phyloP scores from a whole-genome alignment of 2,329 filamentous ascomycete species.

The Dothistroma pini region DNA sequence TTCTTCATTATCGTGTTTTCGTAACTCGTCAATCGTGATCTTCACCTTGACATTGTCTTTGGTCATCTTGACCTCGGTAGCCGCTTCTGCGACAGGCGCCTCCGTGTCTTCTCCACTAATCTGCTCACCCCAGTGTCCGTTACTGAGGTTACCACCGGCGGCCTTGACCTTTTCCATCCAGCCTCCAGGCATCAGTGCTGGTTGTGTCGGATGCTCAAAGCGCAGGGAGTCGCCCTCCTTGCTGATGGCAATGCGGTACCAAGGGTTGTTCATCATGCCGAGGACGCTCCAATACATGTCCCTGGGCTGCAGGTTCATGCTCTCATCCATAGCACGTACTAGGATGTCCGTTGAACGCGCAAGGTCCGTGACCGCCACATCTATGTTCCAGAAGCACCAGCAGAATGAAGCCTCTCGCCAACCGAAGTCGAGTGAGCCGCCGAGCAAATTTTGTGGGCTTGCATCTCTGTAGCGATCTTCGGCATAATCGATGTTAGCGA shows the following conservation, averaged over 20 bases:
- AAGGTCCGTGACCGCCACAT: constrained; percentile 62
- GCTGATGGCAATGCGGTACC: constrained; percentile 78
- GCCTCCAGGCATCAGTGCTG: constrained; percentile 70
- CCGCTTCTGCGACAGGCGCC: constrained; percentile 46
- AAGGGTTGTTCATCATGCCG: constrained; percentile 98
- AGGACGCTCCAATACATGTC: constrained; percentile 97
- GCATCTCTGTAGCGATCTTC: constrained; percentile 77
- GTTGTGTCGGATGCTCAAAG: constrained; percentile 88
- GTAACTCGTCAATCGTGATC: constrained; percentile 69
- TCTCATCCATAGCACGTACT: constrained; percentile 84
- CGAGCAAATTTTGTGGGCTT: constrained; percentile 64
- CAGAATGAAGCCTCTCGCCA: constrained; percentile 81
- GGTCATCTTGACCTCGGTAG: constrained; percentile 72
- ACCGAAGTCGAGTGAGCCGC: constrained; percentile 72
- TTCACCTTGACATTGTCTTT: constrained; percentile 60
- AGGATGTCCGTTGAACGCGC: constrained; percentile 66
- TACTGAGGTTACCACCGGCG: constrained; percentile 70
- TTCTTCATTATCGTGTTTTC: constrained; percentile 60
- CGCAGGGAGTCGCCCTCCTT: constrained; percentile 61
- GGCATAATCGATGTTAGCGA: constrained; percentile 74
- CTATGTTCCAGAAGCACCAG: constrained; percentile 87
- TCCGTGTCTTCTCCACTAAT: constrained; percentile 50
- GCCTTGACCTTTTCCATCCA: constrained; percentile 96
- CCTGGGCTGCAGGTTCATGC: constrained; percentile 78
- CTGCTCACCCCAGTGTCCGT: constrained; percentile 81